phyloP scores from a whole-genome alignment of 305 asterid genomes.

The Striga hermonthica region DNA sequence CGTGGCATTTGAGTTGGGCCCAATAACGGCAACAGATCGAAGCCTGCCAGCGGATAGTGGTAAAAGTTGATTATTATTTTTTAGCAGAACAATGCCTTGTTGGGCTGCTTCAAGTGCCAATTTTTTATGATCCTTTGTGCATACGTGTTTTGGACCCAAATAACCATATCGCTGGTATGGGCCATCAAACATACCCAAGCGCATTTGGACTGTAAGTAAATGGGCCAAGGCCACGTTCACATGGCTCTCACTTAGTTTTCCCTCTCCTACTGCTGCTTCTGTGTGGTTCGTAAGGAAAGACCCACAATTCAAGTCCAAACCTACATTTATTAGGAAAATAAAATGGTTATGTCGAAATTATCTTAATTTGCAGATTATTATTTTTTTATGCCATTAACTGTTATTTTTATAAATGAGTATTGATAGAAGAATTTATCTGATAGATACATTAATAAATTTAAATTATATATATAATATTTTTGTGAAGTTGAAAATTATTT shows the following conservation, averaged over 20 bases:
- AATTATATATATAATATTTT: too few species aligned
- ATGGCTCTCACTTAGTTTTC: background rate
- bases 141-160: background rate
- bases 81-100: slow-evolving; percentile 1
- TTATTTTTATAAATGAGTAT: too few species aligned
- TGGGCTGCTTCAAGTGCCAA: background rate
- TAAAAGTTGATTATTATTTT: background rate
- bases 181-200: slow-evolving; percentile 6
- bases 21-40: background rate
- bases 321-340: background rate
- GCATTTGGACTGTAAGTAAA: background rate
- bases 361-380: too few species aligned
- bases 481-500: too few species aligned
- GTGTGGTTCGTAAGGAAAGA: background rate
- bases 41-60: background rate
- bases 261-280: background rate
- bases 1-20: background rate
- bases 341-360: too few species aligned
- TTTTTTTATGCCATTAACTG: too few species aligned
- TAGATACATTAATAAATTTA: too few species aligned
- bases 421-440: too few species aligned
- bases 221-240: background rate
- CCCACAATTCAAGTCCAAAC: slow-evolving; percentile 8
- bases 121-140: background rate
- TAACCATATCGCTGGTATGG: background rate